A percentile compares a stretch with the other conserved stretches of the same genome.
These are phyloP conservation scores for Aspergillus indologenus DNA, from an alignment of 495 filamentous ascomycete genomes.

Conservation along the genomic window DNA sequence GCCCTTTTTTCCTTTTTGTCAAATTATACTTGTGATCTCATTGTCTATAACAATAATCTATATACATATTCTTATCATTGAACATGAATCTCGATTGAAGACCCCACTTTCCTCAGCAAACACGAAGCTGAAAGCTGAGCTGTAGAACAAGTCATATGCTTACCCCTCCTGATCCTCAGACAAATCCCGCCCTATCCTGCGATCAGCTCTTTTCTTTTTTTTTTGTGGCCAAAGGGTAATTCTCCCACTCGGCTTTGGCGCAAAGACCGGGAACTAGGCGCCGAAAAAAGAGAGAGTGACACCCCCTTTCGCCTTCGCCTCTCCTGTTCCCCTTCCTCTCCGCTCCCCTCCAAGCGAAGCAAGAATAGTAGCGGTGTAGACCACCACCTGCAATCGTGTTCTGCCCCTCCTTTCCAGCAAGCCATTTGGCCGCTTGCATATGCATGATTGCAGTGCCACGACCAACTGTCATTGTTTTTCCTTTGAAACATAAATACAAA, in stretches of 20 bases:
- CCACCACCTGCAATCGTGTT: not conserved
- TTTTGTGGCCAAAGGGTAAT: not conserved
- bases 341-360: not conserved
- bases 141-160: not conserved
- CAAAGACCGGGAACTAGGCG: not conserved
- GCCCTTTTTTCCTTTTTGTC: not conserved
- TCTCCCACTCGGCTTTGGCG: no score
- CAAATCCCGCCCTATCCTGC: not conserved
- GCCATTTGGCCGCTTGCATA: not conserved
- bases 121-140: not conserved
- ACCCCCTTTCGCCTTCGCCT: no score
- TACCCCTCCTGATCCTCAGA: not conserved
- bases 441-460: not conserved
- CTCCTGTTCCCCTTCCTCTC: no score
- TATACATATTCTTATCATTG: not conserved
- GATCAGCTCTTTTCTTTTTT: not conserved
- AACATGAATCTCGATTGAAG: not conserved
- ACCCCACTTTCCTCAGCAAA: not conserved
- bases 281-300: no score
- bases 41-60: not conserved
- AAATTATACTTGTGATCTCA: not conserved
- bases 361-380: slow-evolving; percentile 16
- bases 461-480: not conserved
- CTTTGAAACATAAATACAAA: not conserved
- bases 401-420: not conserved